Base-by-base conservation (phyloP, 1,284 basidiomycete species). In the Trametes polyzona region DNA sequence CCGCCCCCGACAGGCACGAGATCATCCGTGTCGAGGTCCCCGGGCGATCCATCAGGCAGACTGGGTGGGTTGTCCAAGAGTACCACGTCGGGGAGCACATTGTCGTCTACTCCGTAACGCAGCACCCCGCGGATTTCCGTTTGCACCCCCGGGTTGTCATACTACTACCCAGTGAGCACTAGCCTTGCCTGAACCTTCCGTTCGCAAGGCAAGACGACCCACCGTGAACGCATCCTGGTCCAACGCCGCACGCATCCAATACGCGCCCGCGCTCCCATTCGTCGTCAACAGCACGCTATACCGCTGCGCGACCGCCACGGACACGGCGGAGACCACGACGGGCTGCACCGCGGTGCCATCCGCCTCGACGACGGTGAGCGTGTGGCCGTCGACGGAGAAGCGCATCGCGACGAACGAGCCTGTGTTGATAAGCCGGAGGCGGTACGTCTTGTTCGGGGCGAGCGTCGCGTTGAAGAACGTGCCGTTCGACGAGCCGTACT, bases 361-460 rank as follows among this genome's bases (percentile, higher is more conserved):
- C 3, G 76, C 79, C 56, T 80, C 79, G 55, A 81, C 70, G 26
- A 82, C 71, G 3, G 74, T 78, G 40, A 82, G 70, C 0, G 70
- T 68, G 65, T 82, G 80, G 4, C 62, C 62, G 57, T 81, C 80
- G 37, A 82, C 68, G 1, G 74, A 74, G 69, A 81, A 75, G 32
- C 70, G 68, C 43, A 78, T 68, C n/a, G 73, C 69, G 19, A 76
- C 76, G 62, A 78, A 75, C 24, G 75, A 73, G 30, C 82, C 82
- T 0, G 77, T 65, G 67, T 84, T 79, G 64, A 83, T 71, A 47
- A 86, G 67, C n/a, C 83, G 78, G 21, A 86, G 68, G 32, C 83
- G 80, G 59, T 82, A 79, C 11, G 66, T 68, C 55, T 65, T 66
- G 62, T 68, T 66, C 33, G 63, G 17, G 24, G 62, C 54, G 47